These are phyloP conservation scores for Neofusicoccum cordaticola DNA, from an alignment of 2,329 filamentous ascomycete species.

Conservation along the genomic window DNA sequence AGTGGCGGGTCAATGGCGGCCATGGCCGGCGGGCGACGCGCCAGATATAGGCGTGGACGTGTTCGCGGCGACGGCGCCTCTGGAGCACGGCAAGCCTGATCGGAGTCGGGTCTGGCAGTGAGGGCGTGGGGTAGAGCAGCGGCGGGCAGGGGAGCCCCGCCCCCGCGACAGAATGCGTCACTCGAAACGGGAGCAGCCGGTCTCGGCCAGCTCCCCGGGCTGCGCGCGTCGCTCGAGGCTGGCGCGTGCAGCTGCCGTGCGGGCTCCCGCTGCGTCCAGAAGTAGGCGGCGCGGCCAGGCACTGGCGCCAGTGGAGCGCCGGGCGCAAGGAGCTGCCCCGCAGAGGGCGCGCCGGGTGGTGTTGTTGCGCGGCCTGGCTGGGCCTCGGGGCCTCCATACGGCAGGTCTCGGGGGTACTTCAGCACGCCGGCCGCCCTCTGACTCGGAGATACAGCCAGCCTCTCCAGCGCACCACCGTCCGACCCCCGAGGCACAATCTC, in stretches of 20 bases:
- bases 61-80: neutral
- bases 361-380: neutral
- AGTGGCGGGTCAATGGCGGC: neutral
- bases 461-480: neutral
- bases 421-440: neutral
- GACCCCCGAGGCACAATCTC: neutral
- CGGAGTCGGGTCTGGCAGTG: neutral
- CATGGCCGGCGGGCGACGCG: conserved; percentile 1
- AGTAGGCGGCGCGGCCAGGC: neutral
- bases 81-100: neutral
- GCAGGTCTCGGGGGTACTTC: neutral
- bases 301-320: neutral
- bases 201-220: neutral
- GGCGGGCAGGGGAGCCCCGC: neutral
- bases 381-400: neutral
- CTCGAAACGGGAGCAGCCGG: conserved; percentile 5
- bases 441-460: neutral
- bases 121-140: neutral
- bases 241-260: neutral
- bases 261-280: neutral
- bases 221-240: no score
- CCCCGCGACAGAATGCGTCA: neutral
- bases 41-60: neutral
- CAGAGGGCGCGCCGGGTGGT: neutral
- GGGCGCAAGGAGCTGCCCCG: neutral